Evolutionary conservation across 495 filamentous ascomycete species (phyloP).

Genomic region (Bacidia rubella): DNA sequence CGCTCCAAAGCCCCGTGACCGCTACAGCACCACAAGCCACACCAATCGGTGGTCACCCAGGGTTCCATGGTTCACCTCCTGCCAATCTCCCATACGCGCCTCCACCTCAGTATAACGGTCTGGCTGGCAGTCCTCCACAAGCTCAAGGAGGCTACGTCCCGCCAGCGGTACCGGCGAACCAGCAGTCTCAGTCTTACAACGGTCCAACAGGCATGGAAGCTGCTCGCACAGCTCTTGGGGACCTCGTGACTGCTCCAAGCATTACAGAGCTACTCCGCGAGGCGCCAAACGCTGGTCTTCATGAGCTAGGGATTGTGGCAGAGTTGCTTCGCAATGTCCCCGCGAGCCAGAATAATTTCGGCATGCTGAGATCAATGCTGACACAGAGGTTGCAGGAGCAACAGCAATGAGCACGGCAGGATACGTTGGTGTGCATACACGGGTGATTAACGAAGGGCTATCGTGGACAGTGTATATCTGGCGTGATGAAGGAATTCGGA

Average conservation of each 20-base stretch:
- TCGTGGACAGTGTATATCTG: not conserved
- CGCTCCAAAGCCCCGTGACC: slow-evolving; percentile 33
- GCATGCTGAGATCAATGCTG: slow-evolving; percentile 15
- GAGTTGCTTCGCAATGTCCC: slow-evolving; percentile 19
- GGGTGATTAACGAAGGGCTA: too few species aligned
- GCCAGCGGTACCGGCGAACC: slow-evolving; percentile 20
- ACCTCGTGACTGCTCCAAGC: slow-evolving; percentile 44
- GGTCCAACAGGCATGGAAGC: slow-evolving; percentile 31
- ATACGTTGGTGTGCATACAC: too few species aligned
- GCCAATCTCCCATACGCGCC: slow-evolving; percentile 6
- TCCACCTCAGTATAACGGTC: slow-evolving; percentile 2
- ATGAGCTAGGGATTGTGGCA: slow-evolving; percentile 51
- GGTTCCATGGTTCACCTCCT: slow-evolving; percentile 11
- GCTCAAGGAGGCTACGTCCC: slow-evolving; percentile 13
- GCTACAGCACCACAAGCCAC: slow-evolving; percentile 28
- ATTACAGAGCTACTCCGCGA: slow-evolving; percentile 55
- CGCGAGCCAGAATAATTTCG: slow-evolving; percentile 13
- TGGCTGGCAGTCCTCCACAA: slow-evolving; percentile 12
- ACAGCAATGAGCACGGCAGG: not conserved
- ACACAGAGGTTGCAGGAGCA: slow-evolving; percentile 11
- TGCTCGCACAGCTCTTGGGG: slow-evolving; percentile 45
- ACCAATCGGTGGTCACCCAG: slow-evolving; percentile 11
- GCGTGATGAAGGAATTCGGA: too few species aligned
- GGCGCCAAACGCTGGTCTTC: slow-evolving; percentile 44
- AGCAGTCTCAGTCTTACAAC: slow-evolving; percentile 20